Evolutionary conservation across 225 moss, liverwort and hornwort genomes (phyloP).

Genomic region (Polytrichum formosum): DNA sequence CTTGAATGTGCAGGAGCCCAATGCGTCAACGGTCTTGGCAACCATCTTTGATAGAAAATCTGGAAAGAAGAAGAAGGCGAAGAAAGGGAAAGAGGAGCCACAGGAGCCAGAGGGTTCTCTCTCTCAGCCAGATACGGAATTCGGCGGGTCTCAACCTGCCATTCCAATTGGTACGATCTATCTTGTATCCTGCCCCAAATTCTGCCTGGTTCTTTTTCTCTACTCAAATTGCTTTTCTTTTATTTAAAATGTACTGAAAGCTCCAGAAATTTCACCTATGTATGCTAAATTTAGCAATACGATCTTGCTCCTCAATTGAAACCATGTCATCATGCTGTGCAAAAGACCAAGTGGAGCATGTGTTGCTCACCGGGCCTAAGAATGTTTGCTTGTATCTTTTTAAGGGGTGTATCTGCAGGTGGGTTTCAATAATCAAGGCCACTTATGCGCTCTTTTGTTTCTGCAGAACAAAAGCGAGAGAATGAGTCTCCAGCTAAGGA

Average conservation of each 20-base stretch:
- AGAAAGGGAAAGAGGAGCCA: slow-evolving; percentile 13
- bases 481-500: not conserved
- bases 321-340: too few species aligned
- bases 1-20: slow-evolving; percentile 13
- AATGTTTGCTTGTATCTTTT: not conserved
- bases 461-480: slow-evolving; percentile 7
- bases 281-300: too few species aligned
- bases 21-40: slow-evolving; percentile 3
- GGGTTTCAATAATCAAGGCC: too few species aligned
- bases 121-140: slow-evolving; percentile 12
- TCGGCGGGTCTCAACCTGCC: slow-evolving; percentile 15
- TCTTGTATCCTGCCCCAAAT: not conserved
- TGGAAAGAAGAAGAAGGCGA: slow-evolving; percentile 27
- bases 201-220: not conserved
- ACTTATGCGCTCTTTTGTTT: not conserved
- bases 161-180: slow-evolving; percentile 19
- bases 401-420: too few species aligned
- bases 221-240: too few species aligned
- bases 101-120: slow-evolving; percentile 16
- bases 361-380: not conserved
- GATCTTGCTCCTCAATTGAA: too few species aligned
- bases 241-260: too few species aligned
- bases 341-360: too few species aligned
- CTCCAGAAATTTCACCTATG: too few species aligned
- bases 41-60: slow-evolving; percentile 23